Evolutionary conservation across 2,329 filamentous ascomycete species (phyloP), one percentile per base, ranked within the genome.

Genomic region (Aspergillus tubingensis): DNA sequence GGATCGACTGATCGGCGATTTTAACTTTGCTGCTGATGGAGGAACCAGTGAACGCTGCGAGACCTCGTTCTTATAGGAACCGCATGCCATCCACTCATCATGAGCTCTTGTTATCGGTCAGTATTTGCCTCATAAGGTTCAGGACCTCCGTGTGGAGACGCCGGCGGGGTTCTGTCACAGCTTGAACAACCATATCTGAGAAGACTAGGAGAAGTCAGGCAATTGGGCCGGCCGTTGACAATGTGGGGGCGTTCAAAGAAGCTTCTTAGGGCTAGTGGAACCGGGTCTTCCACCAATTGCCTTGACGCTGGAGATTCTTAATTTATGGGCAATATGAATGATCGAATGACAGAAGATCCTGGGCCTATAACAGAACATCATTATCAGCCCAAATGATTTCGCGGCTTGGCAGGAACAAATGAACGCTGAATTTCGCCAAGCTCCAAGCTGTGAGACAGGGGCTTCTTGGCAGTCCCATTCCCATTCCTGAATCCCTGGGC

Each of bases 151-250:
- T 19, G 54, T 57, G 54, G 44, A 57, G 54, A 50, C 36, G 8
- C 54, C 54, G 47, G 30, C 39, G 54, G 54, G 44, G 44, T 19
- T 32, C 50, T 47, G 30, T 43, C 32, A 50, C 13, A 19, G 27
- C 30, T 15, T 57, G 32, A 17, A 49, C 38, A 54, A 54, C 57
- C 50, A 55, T 59, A 59, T 55, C 19, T 59, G 57, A 59, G 39
- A 43, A 55, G 17, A 17, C 57, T 59, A 59, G 38, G 50, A 50
- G 32, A n/a, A 8, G 32, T 55, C n/a, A 47, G 53, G 53, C 53
- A 55, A 47, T 27, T 44, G 38, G 36, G 21, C 52, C 52, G 52
- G 36, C 21, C 38, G 39, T 44, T 17, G 27, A 44, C 8, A 17
- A 21, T 11, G 39, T 47, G 53, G 53, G 36, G 53, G 53, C 41